Base-by-base conservation (phyloP, 495 filamentous ascomycete genomes). In the Acidiella bohemica region DNA sequence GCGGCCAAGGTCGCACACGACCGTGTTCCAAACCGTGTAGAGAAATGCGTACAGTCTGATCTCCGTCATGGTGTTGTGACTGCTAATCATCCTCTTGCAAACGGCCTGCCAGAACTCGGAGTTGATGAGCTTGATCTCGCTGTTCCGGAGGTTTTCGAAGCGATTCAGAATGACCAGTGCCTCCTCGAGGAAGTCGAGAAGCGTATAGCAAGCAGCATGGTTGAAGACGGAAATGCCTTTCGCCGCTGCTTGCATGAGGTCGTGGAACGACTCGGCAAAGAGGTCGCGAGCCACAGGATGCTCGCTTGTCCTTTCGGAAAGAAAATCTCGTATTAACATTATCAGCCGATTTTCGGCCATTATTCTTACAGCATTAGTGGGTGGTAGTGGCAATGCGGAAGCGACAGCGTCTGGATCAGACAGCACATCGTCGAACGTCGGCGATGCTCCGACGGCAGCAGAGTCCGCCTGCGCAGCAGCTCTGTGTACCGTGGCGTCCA, bases 331-430 rank as follows among this genome's bases (percentile, higher is more conserved):
- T 13, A 95, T 68, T 18, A 95, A 64, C 51, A 93, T 78, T 35
- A 97, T 74, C 37, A 95, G 59, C 20, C 88, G 78, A 44, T 95
- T 93, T 56, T 96, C 90, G 2, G 78, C 79, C 86, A 96, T 95
- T 6, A 74, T 75, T 28, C 81, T 76, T 38, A 81, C 67, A 21
- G 75, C 70, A 56, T 90, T 93, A 17, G 62, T 67, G 13, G 64
- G 62, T 4, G 81, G 75, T 41, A 94, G 58, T 16, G 80, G 61
- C 12, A 77, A 67, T 17, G 76, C 75, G 11, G 75, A 67, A 27
- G 51, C 51, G 22, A 47, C 34, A 19, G 80, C 75, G 62, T 92
- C 83, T 3, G 72, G 67, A 33, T 74, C 75, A n/a, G 77, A 68
- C 7, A 87, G 67, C 10, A 83, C 68, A 56, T 93, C 85, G 39